These are phyloP conservation scores for Hypoxylon rubiginosum DNA, from an alignment of 2,329 filamentous ascomycete species.

Conservation along the genomic window DNA sequence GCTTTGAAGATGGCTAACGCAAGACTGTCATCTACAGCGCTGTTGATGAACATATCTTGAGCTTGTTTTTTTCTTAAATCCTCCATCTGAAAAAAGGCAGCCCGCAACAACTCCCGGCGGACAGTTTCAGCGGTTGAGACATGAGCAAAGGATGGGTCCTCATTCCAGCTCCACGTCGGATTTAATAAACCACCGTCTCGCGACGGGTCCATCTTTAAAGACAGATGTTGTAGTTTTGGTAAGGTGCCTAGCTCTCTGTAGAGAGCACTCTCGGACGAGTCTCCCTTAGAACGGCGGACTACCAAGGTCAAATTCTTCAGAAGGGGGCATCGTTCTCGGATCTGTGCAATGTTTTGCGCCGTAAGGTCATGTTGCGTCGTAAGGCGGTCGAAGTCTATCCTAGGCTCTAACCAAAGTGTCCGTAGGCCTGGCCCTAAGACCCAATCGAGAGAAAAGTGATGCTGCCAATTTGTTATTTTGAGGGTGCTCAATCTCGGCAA, in stretches of 20 bases:
- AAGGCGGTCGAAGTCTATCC: background rate
- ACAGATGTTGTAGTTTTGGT: constrained; percentile 13
- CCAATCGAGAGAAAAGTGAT: background rate
- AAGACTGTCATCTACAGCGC: constrained; percentile 10
- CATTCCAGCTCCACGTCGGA: too few relatives aligned
- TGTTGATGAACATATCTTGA: constrained; percentile 11
- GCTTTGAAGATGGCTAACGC: constrained; percentile 13
- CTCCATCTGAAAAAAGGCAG: too few relatives aligned
- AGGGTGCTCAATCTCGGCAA: constrained; percentile 7
- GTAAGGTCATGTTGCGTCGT: background rate
- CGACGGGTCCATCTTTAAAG: background rate
- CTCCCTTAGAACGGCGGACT: constrained; percentile 10
- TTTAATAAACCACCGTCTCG: background rate
- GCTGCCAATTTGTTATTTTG: background rate
- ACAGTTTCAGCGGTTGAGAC: too few relatives aligned
- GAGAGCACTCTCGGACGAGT: constrained; percentile 2
- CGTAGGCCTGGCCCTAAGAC: background rate
- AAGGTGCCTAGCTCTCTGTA: constrained; percentile 15
- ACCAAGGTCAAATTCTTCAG: constrained; percentile 4
- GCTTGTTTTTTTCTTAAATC: background rate
- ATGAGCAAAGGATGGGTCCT: too few relatives aligned
- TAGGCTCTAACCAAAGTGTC: constrained; percentile 2
- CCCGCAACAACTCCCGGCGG: too few relatives aligned
- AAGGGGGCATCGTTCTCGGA: constrained; percentile 13
- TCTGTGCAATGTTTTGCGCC: background rate